Evolutionary conservation across 805 yeast species (phyloP), one percentile per base, ranked within the genome.

Genomic region (Grigorovia humatica): DNA sequence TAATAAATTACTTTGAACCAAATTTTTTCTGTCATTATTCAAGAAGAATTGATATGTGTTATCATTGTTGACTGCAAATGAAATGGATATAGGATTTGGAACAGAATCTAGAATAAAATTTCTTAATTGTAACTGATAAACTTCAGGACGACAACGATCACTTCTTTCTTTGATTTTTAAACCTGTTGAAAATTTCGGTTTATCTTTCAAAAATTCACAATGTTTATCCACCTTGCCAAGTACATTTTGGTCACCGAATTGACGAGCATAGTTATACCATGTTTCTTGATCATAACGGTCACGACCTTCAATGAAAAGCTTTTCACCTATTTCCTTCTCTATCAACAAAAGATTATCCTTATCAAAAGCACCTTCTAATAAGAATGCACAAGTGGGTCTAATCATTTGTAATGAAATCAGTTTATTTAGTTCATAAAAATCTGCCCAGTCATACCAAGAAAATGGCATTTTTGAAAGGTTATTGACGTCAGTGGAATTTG

Each of bases 401-500:
- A 12, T 49, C 11, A 56, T 51, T 48, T 51, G 50, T 12, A 56
- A 32, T 1, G 67, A 52, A 3, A 71, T 55, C 32, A 73, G 60
- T 44, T 70, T 68, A 55, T 77, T 71, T 47, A 72, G 63, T 8
- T 61, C 59, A 0, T 75, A 67, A 57, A 77, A 63, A 57, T 78
- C 79, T 0, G 71, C 71, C 81, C 82, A 79, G 55, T 80, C 84
- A 48, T 74, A 74, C 84, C 83, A 80, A 49, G 78, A 77, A 57
- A 79, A 78, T 0, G 78, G 76, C 0, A 79, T 57, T 2, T 58
- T 51, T 2, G 43, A 46, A 17, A 46, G 40, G 2, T 46, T n/a
- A 1, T 43, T n/a, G 1, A 50, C 17, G 4, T 29, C 11, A 32
- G n/a, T 5, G 11, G 40, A 4, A 18, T 29, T 38, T 4, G 29